Base-by-base conservation (phyloP, 805 yeast genomes). In the Nakazawaea wyomingensis region DNA sequence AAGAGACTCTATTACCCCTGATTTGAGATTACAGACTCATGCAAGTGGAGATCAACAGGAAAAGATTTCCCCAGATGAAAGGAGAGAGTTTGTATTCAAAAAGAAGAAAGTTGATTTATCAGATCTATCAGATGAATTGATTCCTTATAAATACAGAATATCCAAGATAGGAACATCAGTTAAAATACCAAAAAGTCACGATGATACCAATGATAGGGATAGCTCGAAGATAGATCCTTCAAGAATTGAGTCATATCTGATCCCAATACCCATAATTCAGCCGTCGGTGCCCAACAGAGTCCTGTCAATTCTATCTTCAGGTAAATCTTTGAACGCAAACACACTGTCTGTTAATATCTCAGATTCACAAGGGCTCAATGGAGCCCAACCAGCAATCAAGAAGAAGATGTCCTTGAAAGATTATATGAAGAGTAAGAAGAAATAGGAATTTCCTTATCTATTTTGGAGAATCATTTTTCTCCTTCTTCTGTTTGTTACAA, bases 361-460 rank as follows among this genome's bases (percentile, higher is more conserved):
- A 18, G 33, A 28, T 16, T 27, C 47, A 6, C 22, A 19, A 16
- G 34, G 6, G 31, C 13, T 22, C 5, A 39, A n/a, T 3, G 39
- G 21, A 16, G 30, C 17, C 4, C 36, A 16, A 11, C 41, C 43
- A 22, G 44, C 45, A 20, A 51, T 50, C 2, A 60, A 55, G 21
- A 79, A 78, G 65, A 83, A 82, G 60, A 66, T 83, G 51, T 80
- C 86, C 37, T 77, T 83, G 57, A 89, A 89, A 1, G 91, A 83
- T 53, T 83, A 83, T 58, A 80, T 79, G 59, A 82, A 76, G 67
- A 76, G 76, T 54, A 64, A 62, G 54, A 57, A 60, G 37, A 44
- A 44, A 28, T 44, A 27, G 38, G 16, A 20, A 21, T 36, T 36
- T n/a, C n/a, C n/a, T n/a, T n/a, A n/a, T n/a, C n/a, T n/a, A n/a